Percentiles rank a stretch among this genome's conserved stretches.
Conservation (phyloP, 2,329 filamentous ascomycete genomes). For the Trematosphaeria pertusa region DNA sequence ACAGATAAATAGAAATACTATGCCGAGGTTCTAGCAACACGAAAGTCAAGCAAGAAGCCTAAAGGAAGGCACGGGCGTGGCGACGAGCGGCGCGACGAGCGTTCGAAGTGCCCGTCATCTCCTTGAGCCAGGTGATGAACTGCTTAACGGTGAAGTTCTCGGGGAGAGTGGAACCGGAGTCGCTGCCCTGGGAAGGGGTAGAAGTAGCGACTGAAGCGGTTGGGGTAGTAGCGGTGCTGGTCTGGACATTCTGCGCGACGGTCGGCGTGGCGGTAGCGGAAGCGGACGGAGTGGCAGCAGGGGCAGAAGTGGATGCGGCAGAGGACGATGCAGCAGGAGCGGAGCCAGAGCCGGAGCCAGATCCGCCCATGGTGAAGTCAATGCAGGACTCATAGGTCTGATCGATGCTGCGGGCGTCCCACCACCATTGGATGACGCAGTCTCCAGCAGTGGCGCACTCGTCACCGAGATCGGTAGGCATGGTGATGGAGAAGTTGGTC, state of each 20-base stretch:
- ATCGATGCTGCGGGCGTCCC: constrained; percentile 61
- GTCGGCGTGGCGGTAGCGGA: constrained; percentile 15
- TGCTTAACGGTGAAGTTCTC: constrained; percentile 42
- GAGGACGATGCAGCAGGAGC: constrained; percentile 18
- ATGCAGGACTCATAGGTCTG: constrained; percentile 71
- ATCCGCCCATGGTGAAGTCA: constrained; percentile 60
- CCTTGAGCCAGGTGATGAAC: constrained; percentile 42
- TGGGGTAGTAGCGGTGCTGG: constrained; percentile 10
- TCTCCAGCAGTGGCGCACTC: constrained; percentile 58
- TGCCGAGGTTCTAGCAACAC: no score
- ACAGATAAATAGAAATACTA: no score
- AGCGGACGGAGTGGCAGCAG: constrained; percentile 18
- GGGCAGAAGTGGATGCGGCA: constrained; percentile 11
- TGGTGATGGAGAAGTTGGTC: constrained; percentile 61
- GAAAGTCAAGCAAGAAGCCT: no score
- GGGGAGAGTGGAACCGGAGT: constrained; percentile 25
- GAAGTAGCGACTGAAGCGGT: constrained; percentile 15
- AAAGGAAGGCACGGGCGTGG: constrained; percentile 41
- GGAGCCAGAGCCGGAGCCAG: constrained; percentile 31
- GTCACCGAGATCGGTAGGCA: constrained; percentile 57
- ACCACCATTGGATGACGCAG: constrained; percentile 69
- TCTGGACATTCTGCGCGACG: neutral
- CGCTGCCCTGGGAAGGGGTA: constrained; percentile 18
- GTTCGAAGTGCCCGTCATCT: constrained; percentile 33
- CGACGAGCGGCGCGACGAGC: constrained; percentile 32